Evolutionary conservation across 805 yeast species (phyloP).

Genomic region (Myxozyma vanderwaltii): DNA sequence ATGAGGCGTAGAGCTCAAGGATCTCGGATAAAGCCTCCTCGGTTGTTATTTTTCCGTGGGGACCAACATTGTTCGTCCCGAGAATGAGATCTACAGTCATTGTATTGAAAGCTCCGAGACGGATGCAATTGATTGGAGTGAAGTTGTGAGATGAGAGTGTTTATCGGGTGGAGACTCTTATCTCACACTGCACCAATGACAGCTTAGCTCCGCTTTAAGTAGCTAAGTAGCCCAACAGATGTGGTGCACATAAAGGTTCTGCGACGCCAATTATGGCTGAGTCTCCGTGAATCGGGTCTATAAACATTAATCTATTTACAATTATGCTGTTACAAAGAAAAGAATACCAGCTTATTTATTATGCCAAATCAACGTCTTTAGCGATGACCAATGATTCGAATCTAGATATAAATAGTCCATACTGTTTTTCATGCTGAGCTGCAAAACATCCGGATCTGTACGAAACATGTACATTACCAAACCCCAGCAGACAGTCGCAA

Average conservation of each 20-base stretch:
- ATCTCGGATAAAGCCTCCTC: slow-evolving; percentile 5
- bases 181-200: too few relatives aligned
- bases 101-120: neutral
- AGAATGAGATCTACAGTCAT: slow-evolving; percentile 23
- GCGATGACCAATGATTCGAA: slow-evolving; percentile 52
- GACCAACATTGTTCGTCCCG: slow-evolving; percentile 26
- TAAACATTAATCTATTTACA: too few relatives aligned
- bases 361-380: slow-evolving; percentile 50
- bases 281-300: too few relatives aligned
- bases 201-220: too few relatives aligned
- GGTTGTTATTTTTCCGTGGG: slow-evolving; percentile 18
- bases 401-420: slow-evolving; percentile 75
- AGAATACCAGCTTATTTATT: slow-evolving; percentile 15
- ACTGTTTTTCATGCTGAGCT: slow-evolving; percentile 63
- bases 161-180: too few relatives aligned
- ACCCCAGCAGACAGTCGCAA: slow-evolving; percentile 72
- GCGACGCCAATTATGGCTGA: too few relatives aligned
- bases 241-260: too few relatives aligned
- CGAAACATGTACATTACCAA: slow-evolving; percentile 70
- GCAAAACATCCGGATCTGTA: slow-evolving; percentile 62
- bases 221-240: too few relatives aligned
- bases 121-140: neutral
- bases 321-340: too few relatives aligned
- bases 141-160: too few relatives aligned
- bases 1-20: slow-evolving; percentile 9